Evolutionary conservation across 2,329 filamentous ascomycete genomes (phyloP), one percentile per base, ranked within the genome.

Genomic region (Neoscytalidium dimidiatum): DNA sequence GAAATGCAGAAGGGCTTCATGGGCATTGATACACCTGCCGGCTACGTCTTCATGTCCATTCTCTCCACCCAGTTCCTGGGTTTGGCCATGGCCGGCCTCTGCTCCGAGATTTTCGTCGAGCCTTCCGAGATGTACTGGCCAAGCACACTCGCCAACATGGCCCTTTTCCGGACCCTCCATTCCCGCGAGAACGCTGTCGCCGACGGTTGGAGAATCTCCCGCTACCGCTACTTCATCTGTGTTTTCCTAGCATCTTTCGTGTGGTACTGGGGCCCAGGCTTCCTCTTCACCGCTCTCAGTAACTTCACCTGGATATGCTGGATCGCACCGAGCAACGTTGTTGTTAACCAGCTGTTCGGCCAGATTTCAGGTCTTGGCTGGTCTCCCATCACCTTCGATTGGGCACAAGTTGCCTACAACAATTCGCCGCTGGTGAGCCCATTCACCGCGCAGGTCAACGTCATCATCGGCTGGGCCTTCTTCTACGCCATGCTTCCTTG

Each of bases 61-160:
- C 81, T 92, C 17, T 90, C 86, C 8, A 90, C 87, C 1, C 90
- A 91, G 73, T 89, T 88, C 65, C 77, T 90, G 31, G 70, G 70
- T 2, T 56, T 71, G 48, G 69, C 65, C 48, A 56, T 75, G 33
- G 71, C 72, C 9, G 72, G 72, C 11, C 60, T 73, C 7, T 73
- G 72, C 44, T 70, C 70, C 7, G 67, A 70, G 13, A 73, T 73
- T 48, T 56, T 74, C 41, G 64, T 70, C 3, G 69, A 66, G 62
- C 86, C 86, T 3, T 87, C 88, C 0, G 86, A 89, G 9, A 91
- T 92, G 88, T 91, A 92, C 66, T 92, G 90, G 89, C 90, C 90
- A 0, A 83, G 81, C 1, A 90, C 86, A 57, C 80, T 92, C 26
- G 88, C 90, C 61, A 85, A 85, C 4, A 85, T 89, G 7, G 85